Conservation (phyloP, 371 early-diverging fungal genomes). For the Haplosporangium sp. region DNA sequence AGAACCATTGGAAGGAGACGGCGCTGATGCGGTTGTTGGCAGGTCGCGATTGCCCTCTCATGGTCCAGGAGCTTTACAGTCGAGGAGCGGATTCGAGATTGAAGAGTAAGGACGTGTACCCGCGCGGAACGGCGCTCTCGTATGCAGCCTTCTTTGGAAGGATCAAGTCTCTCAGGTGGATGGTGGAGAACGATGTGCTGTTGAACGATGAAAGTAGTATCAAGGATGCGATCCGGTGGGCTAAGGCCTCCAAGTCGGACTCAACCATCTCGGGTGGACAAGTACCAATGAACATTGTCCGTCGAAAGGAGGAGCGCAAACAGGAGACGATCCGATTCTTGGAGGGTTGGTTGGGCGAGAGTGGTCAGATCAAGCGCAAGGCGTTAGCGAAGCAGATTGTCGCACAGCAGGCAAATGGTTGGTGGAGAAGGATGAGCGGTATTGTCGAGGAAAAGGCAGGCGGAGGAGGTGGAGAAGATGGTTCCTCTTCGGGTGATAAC, state of each 20-base stretch:
- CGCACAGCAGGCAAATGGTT: slow-evolving; percentile 28
- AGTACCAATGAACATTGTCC: slow-evolving; percentile 12
- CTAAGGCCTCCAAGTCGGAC: slow-evolving; percentile 44
- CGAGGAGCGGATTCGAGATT: slow-evolving; percentile 46
- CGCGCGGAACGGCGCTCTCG: slow-evolving; percentile 42
- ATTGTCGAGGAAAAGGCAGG: slow-evolving; percentile 27
- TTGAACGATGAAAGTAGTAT: slow-evolving; percentile 44
- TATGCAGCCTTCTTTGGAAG: slow-evolving; percentile 53
- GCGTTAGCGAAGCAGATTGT: slow-evolving; percentile 28
- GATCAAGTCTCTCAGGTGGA: slow-evolving; percentile 51
- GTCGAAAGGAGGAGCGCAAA: slow-evolving; percentile 44
- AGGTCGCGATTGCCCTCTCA: slow-evolving; percentile 47
- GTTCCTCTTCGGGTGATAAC: neutral
- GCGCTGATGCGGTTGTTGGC: slow-evolving; percentile 44
- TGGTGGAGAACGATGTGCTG: slow-evolving; percentile 49
- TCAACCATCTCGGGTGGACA: slow-evolving; percentile 21
- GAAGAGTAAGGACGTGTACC: slow-evolving; percentile 54
- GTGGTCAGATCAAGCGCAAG: slow-evolving; percentile 35
- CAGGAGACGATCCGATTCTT: slow-evolving; percentile 32
- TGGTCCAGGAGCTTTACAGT: slow-evolving; percentile 54
- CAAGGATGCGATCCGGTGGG: slow-evolving; percentile 56
- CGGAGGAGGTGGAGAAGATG: neutral
- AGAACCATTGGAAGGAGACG: slow-evolving; percentile 55
- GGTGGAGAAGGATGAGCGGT: slow-evolving; percentile 50
- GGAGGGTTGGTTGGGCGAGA: slow-evolving; percentile 47